Conservation (phyloP, 2,329 filamentous ascomycete species). For the Macrophomina pseudophaseolina region DNA sequence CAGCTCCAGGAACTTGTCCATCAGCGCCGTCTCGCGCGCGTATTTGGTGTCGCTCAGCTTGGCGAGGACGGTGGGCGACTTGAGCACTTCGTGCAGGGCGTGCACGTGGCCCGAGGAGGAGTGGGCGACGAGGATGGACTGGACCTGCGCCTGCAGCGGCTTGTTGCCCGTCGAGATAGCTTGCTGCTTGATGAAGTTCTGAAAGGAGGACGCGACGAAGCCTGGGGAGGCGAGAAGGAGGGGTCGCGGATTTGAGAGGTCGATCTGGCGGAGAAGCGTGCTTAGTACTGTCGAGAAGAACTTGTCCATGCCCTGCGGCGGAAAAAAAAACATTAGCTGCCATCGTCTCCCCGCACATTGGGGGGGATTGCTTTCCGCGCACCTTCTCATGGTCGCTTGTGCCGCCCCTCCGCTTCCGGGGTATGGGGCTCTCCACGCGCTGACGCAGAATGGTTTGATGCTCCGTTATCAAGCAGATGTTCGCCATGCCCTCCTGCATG, state of each 20-base stretch:
- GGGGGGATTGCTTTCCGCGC: neutral
- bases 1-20: conserved; percentile 82
- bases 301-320: conserved; percentile 62
- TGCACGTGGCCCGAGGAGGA: conserved; percentile 85
- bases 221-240: conserved; percentile 87
- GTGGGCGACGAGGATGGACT: conserved; percentile 75
- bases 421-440: conserved; percentile 68
- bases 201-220: conserved; percentile 82
- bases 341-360: neutral
- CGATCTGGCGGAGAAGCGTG: conserved; percentile 77
- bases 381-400: conserved; percentile 67
- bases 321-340: neutral
- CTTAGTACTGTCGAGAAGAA: conserved; percentile 81
- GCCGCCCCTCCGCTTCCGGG: conserved; percentile 68
- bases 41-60: conserved; percentile 88
- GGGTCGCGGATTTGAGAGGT: conserved; percentile 71
- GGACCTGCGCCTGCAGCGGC: conserved; percentile 65
- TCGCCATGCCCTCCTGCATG: conserved; percentile 87
- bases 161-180: conserved; percentile 75
- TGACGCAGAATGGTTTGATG: conserved; percentile 78
- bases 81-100: conserved; percentile 83
- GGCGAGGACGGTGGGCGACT: conserved; percentile 75
- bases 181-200: conserved; percentile 69
- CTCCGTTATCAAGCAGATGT: conserved; percentile 82
- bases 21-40: conserved; percentile 77